phyloP scores from a whole-genome alignment of 2,329 filamentous ascomycete genomes.

The Fonsecaea monophora region DNA sequence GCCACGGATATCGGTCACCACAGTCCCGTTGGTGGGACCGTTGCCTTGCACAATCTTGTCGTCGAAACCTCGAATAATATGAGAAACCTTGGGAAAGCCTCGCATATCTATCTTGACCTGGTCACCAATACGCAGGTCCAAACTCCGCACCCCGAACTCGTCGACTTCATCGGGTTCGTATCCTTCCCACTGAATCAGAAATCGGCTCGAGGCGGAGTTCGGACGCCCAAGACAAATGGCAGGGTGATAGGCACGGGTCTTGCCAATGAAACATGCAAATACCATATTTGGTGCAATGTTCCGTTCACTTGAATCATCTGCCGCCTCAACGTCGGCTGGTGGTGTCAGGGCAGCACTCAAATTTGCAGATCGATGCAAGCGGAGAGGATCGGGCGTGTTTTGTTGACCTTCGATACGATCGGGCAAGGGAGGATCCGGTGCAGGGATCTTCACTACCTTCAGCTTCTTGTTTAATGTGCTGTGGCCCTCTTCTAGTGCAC shows the following conservation, averaged over 20 bases:
- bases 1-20: slow-evolving; percentile 53
- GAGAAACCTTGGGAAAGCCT: slow-evolving; percentile 51
- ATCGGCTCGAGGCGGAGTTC: slow-evolving; percentile 49
- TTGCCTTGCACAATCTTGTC: slow-evolving; percentile 45
- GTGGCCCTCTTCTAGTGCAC: background rate
- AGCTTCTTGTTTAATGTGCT: slow-evolving; percentile 7
- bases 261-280: slow-evolving; percentile 64
- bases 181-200: slow-evolving; percentile 56
- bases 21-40: background rate
- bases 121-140: slow-evolving; percentile 55
- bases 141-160: slow-evolving; percentile 49
- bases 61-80: slow-evolving; percentile 52
- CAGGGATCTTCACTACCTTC: slow-evolving; percentile 6
- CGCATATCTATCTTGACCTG: slow-evolving; percentile 55
- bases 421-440: background rate
- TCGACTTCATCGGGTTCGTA: slow-evolving; percentile 50
- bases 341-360: background rate
- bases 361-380: slow-evolving; percentile 20
- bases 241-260: slow-evolving; percentile 64
- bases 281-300: slow-evolving; percentile 59
- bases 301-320: background rate
- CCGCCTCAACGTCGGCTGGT: background rate
- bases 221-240: slow-evolving; percentile 62
- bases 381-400: slow-evolving; percentile 1
- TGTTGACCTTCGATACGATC: background rate